Conservation (phyloP, 345 rosid genomes). For the Gossypium anomalum region DNA sequence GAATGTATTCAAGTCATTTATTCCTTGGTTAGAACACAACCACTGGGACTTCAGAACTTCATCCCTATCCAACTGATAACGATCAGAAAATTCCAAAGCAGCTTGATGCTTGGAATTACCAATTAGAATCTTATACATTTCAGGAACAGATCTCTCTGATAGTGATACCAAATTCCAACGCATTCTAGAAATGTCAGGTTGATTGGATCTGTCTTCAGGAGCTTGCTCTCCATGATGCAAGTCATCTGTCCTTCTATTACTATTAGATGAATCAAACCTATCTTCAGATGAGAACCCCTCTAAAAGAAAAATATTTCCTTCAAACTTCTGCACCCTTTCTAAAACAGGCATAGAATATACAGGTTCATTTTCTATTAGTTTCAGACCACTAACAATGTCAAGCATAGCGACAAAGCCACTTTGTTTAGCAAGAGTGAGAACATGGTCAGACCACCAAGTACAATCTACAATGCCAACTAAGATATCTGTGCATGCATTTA, state of each 20-base stretch:
- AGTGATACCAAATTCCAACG: conserved; percentile 72
- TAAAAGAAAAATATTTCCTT: conserved; percentile 64
- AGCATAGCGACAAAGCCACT: conserved; percentile 50
- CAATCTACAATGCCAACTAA: conserved; percentile 56
- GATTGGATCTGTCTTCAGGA: conserved; percentile 33
- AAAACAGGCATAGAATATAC: conserved; percentile 56
- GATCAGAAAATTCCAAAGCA: conserved; percentile 74
- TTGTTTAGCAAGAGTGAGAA: conserved; percentile 54
- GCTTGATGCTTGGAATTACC: conserved; percentile 49
- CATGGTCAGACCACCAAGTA: conserved; percentile 91
- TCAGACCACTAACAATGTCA: conserved; percentile 48
- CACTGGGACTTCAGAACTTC: conserved; percentile 78
- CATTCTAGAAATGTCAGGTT: conserved; percentile 33
- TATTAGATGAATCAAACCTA: conserved; percentile 26
- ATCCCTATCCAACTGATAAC: conserved; percentile 73
- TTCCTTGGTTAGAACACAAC: conserved; percentile 63
- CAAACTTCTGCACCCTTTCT: conserved; percentile 49
- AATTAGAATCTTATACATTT: conserved; percentile 75
- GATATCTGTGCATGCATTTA: conserved; percentile 24
- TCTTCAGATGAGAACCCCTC: conserved; percentile 44
- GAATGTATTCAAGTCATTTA: conserved; percentile 48
- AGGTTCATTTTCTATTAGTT: conserved; percentile 48
- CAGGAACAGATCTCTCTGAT: conserved; percentile 70
- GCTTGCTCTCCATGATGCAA: conserved; percentile 23
- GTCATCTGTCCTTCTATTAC: conserved; percentile 29